Percentiles rank a stretch among this genome's conserved stretches.
phyloP scores from a whole-genome alignment of 2,329 filamentous ascomycete species.

The Pseudocercospora crystallina region DNA sequence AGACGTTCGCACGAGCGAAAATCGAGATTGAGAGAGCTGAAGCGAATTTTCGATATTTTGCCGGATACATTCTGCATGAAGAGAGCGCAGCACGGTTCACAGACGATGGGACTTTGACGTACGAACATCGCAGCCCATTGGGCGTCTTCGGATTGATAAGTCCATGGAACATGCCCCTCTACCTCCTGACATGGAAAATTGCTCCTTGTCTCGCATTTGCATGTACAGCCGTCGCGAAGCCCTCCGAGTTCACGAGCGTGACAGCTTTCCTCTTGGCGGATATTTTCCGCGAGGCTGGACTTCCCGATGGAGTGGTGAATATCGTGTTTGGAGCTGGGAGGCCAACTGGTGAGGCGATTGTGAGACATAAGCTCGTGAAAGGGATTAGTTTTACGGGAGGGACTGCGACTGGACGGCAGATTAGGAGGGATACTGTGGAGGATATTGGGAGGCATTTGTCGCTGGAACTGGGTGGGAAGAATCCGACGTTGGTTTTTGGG shows the following conservation, averaged over 20 bases:
- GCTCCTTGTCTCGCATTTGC: slow-evolving; percentile 15
- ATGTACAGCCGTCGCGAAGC: slow-evolving; percentile 12
- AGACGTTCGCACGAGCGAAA: slow-evolving; percentile 12
- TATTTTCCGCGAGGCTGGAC: slow-evolving; percentile 36
- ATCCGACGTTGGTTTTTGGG: slow-evolving; percentile 43
- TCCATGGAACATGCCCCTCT: slow-evolving; percentile 17
- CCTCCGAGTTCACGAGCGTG: slow-evolving; percentile 14
- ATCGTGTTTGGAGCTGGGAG: slow-evolving; percentile 44
- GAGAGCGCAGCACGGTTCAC: slow-evolving; percentile 13
- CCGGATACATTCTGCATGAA: slow-evolving; percentile 14
- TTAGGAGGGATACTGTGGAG: slow-evolving; percentile 39
- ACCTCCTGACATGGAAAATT: slow-evolving; percentile 17
- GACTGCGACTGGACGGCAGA: slow-evolving; percentile 43
- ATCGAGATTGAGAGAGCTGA: slow-evolving; percentile 12
- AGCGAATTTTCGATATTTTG: slow-evolving; percentile 16
- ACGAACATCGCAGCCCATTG: slow-evolving; percentile 12
- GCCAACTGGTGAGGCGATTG: slow-evolving; percentile 19
- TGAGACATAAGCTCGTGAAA: slow-evolving; percentile 52
- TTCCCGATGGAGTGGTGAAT: slow-evolving; percentile 46
- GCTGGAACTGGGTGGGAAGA: slow-evolving; percentile 53
- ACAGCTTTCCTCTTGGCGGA: slow-evolving; percentile 16
- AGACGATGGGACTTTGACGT: slow-evolving; percentile 8
- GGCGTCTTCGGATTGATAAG: slow-evolving; percentile 14
- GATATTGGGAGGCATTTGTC: slow-evolving; percentile 46
- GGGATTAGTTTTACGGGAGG: slow-evolving; percentile 50